phyloP scores from a whole-genome alignment of 257 asterid species.

The Gentiana macrophylla region DNA sequence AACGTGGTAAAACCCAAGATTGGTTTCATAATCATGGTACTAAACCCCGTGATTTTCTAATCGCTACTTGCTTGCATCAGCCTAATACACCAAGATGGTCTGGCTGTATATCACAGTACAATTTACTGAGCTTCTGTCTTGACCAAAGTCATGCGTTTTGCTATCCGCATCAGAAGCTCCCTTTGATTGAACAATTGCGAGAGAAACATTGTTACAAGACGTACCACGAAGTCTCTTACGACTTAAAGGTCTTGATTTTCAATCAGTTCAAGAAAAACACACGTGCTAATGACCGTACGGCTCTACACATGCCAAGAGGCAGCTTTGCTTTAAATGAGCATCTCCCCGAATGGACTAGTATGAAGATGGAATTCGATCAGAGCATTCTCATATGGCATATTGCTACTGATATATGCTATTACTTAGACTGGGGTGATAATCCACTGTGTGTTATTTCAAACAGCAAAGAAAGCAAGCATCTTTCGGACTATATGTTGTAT shows the following conservation, averaged over 20 bases:
- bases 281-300: constrained; percentile 6
- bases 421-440: constrained; percentile 4
- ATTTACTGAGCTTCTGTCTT: constrained; percentile 22
- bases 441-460: neutral
- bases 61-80: neutral
- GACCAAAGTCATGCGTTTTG: constrained; percentile 12
- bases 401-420: constrained; percentile 40
- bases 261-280: constrained; percentile 4
- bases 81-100: constrained; percentile 31
- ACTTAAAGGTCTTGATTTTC: constrained; percentile 16
- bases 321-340: constrained; percentile 12
- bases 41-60: neutral
- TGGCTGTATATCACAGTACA: constrained; percentile 33
- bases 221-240: constrained; percentile 14
- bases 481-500: constrained; percentile 45
- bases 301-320: constrained; percentile 16
- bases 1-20: neutral
- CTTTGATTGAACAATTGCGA: constrained; percentile 14
- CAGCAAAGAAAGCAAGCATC: constrained; percentile 20
- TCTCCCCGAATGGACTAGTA: constrained; percentile 8
- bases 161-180: constrained; percentile 9
- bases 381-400: constrained; percentile 39
- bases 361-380: constrained; percentile 28
- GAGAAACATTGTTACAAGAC: constrained; percentile 32
- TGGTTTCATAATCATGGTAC: constrained; percentile 7